Percentiles rank a stretch among this genome's conserved stretches.
Conservation (phyloP, 371 early-diverging fungal genomes). For the Sporodiniella umbellata region DNA sequence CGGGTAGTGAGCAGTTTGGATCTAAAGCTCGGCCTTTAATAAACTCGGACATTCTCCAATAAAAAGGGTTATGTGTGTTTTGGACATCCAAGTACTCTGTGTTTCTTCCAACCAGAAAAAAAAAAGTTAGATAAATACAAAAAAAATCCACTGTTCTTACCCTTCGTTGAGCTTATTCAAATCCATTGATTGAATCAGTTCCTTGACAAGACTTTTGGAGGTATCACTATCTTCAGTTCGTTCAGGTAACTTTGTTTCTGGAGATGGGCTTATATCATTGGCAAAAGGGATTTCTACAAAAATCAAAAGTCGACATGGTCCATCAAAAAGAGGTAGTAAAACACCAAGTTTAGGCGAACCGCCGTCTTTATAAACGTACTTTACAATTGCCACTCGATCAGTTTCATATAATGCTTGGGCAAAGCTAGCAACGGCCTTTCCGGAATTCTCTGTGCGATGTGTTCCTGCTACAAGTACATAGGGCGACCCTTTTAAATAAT, state of each 20-base stretch:
- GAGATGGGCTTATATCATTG: conserved; percentile 54
- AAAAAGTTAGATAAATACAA: conserved; percentile 1
- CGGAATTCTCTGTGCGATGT: conserved; percentile 17
- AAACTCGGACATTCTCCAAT: conserved; percentile 55
- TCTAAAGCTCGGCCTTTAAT: conserved; percentile 57
- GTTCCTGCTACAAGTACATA: conserved; percentile 44
- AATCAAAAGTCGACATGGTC: too few relatives aligned
- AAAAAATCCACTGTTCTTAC: conserved; percentile 2
- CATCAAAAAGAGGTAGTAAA: conserved; percentile 52
- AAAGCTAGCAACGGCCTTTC: conserved; percentile 51
- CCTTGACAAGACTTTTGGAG: too few relatives aligned
- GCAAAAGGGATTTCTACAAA: conserved; percentile 60
- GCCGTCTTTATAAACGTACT: conserved; percentile 55
- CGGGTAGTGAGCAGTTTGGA: conserved; percentile 50
- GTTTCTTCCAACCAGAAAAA: conserved; percentile 3
- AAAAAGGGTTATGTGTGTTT: conserved; percentile 55
- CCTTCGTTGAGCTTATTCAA: background rate
- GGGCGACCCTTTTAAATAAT: conserved; percentile 52
- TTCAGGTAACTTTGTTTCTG: conserved; percentile 3
- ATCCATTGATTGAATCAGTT: too few relatives aligned
- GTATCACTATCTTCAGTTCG: conserved; percentile 11
- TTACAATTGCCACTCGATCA: conserved; percentile 52
- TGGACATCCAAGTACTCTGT: conserved; percentile 42
- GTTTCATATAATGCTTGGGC: conserved; percentile 53
- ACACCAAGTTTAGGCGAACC: conserved; percentile 63